A percentile compares a stretch with the other conserved stretches of the same genome.
These are phyloP conservation scores for Beauveria sp. DNA, from an alignment of 2,329 filamentous ascomycete species.

Conservation along the genomic window DNA sequence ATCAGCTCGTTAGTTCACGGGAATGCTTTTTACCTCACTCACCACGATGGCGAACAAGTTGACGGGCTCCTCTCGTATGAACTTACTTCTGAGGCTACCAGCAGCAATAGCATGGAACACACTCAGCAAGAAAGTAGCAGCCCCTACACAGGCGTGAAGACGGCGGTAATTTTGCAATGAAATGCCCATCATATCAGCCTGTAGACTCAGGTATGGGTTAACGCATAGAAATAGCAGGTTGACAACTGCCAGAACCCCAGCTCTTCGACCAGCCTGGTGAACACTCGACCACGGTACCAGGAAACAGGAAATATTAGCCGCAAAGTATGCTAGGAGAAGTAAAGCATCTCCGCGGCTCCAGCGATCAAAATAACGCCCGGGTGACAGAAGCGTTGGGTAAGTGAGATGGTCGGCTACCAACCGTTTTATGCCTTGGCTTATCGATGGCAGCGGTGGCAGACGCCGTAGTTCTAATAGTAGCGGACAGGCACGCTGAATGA, in stretches of 20 bases:
- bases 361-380: neutral
- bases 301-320: neutral
- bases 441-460: neutral
- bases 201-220: neutral
- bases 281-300: neutral
- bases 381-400: neutral
- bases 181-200: neutral
- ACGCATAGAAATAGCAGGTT: neutral
- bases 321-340: neutral
- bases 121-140: too few species aligned
- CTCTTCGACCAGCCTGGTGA: neutral
- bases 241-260: neutral
- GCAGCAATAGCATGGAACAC: too few species aligned
- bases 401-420: neutral
- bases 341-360: neutral
- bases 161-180: neutral
- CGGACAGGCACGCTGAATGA: neutral
- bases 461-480: neutral
- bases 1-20: too few species aligned
- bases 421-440: neutral
- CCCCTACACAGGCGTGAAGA: too few species aligned
- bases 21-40: too few species aligned
- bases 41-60: too few species aligned
- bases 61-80: too few species aligned
- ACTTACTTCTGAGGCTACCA: too few species aligned